phyloP scores from a whole-genome alignment of 2,329 filamentous ascomycete genomes.

The Cytospora leucostoma region DNA sequence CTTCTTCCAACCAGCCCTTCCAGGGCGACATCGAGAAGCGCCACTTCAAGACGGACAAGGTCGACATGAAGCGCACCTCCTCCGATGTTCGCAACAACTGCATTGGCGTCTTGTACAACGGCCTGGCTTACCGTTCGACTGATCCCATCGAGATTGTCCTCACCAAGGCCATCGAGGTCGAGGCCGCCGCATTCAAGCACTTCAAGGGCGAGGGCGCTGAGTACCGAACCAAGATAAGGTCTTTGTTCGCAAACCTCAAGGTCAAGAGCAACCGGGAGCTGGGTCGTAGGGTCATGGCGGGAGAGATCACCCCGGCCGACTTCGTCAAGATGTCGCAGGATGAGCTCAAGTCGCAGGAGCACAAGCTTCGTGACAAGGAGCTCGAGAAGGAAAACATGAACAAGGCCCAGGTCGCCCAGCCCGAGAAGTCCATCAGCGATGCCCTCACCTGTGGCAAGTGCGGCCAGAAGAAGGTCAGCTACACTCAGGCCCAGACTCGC shows the following conservation, averaged over 20 bases:
- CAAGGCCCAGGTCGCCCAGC: slow-evolving; percentile 91
- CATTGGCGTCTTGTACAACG: slow-evolving; percentile 91
- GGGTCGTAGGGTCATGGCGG: slow-evolving; percentile 72
- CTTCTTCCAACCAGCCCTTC: slow-evolving; percentile 47
- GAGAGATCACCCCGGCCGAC: slow-evolving; percentile 67
- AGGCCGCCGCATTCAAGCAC: slow-evolving; percentile 71
- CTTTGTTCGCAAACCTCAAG: slow-evolving; percentile 92
- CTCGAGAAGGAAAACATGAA: slow-evolving; percentile 94
- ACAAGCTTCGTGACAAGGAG: slow-evolving; percentile 72
- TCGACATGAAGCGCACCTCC: slow-evolving; percentile 75
- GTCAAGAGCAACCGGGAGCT: slow-evolving; percentile 83
- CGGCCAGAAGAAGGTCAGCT: slow-evolving; percentile 90
- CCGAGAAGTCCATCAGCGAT: slow-evolving; percentile 85
- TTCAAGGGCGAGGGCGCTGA: slow-evolving; percentile 71
- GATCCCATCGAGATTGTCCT: slow-evolving; percentile 73
- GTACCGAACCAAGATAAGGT: slow-evolving; percentile 88
- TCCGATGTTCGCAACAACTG: slow-evolving; percentile 77
- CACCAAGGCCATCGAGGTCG: slow-evolving; percentile 76
- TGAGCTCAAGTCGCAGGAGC: slow-evolving; percentile 86
- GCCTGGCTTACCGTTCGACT: slow-evolving; percentile 70
- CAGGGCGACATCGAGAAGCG: slow-evolving; percentile 75
- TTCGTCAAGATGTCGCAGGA: slow-evolving; percentile 89
- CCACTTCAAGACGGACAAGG: slow-evolving; percentile 77
- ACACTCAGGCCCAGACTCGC: slow-evolving; percentile 93
- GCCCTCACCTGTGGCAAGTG: slow-evolving; percentile 90